Conservation (phyloP, 345 rosid species). For the Populus deltoides region DNA sequence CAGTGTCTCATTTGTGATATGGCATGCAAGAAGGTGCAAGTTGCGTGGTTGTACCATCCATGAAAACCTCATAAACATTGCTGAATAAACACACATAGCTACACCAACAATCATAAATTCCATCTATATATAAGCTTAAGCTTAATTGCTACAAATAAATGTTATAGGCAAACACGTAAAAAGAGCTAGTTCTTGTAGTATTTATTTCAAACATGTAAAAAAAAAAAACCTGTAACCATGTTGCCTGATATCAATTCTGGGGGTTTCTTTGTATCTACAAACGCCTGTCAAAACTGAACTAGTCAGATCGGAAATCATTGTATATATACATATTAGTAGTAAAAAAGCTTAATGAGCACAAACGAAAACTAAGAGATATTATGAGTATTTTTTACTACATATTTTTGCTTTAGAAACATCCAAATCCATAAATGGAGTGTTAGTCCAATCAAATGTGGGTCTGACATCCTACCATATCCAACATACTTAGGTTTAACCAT, state of each 20-base stretch:
- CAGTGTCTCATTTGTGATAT: slow-evolving; percentile 6
- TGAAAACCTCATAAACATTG: slow-evolving; percentile 14
- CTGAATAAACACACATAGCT: slow-evolving; percentile 17
- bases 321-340: too few relatives aligned
- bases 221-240: slow-evolving; percentile 36
- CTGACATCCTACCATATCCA: too few relatives aligned
- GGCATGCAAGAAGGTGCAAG: slow-evolving; percentile 16
- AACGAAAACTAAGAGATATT: too few relatives aligned
- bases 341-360: too few relatives aligned
- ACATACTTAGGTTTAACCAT: too few relatives aligned
- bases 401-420: too few relatives aligned
- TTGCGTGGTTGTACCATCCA: slow-evolving; percentile 17
- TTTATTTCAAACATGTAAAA: not conserved
- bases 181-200: not conserved
- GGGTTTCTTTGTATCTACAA: slow-evolving; percentile 33
- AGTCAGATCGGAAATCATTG: not conserved
- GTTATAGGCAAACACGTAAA: not conserved
- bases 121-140: not conserved
- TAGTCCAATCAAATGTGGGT: too few relatives aligned
- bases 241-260: slow-evolving; percentile 36
- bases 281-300: slow-evolving; percentile 14
- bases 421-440: too few relatives aligned
- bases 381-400: too few relatives aligned
- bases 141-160: not conserved
- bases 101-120: not conserved